phyloP scores from a whole-genome alignment of 176 grass and related monocot genomes.

The Aegilops longissima region DNA sequence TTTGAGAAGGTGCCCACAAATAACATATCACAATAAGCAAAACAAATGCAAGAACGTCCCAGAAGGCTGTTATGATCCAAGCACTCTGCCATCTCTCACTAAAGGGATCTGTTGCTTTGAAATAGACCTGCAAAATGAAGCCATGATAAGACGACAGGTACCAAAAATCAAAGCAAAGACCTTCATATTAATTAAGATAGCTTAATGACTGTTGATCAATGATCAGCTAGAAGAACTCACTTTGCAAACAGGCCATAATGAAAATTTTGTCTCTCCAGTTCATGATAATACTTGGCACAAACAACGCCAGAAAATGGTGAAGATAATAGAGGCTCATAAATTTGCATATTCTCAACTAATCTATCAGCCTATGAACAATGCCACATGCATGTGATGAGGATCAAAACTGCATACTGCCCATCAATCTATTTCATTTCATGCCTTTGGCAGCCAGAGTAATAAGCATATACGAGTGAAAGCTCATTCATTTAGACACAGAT shows the following conservation, averaged over 20 bases:
- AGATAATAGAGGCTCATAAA: not conserved
- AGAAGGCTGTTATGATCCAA: slow-evolving; percentile 98
- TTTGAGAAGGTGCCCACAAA: slow-evolving; percentile 95
- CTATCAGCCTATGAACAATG: not conserved
- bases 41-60: slow-evolving; percentile 84
- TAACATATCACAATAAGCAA: slow-evolving; percentile 89
- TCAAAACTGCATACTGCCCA: not conserved
- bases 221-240: not conserved
- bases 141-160: slow-evolving; percentile 9
- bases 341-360: not conserved
- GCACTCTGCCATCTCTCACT: slow-evolving; percentile 98
- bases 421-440: slow-evolving; percentile 19
- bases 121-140: slow-evolving; percentile 76
- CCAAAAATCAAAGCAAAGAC: slow-evolving; percentile 5
- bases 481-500: not conserved
- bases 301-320: not conserved
- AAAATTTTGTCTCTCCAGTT: not conserved
- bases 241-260: not conserved
- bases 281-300: slow-evolving; percentile 2
- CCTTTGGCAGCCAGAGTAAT: not conserved
- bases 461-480: not conserved
- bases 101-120: slow-evolving; percentile 95
- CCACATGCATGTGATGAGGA: not conserved
- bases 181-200: not conserved
- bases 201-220: slow-evolving; percentile 4